Evolutionary conservation across 495 filamentous ascomycete species (phyloP).

Genomic region (Collariella sp.): DNA sequence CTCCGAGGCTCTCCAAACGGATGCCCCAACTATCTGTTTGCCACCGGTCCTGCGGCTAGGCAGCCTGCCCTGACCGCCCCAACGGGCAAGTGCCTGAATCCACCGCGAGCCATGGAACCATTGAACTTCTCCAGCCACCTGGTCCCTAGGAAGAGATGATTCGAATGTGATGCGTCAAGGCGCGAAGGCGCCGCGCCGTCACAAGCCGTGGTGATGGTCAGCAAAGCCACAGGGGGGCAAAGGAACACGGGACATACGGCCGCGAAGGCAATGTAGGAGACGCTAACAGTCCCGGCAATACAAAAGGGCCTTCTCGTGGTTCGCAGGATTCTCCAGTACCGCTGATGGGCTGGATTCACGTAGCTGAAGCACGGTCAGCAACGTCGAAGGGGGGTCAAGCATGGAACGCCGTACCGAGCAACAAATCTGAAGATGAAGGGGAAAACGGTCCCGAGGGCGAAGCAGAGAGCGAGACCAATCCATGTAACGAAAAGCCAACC

Average conservation of each 20-base stretch:
- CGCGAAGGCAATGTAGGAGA: conserved; percentile 12
- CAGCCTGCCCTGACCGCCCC: too few relatives aligned
- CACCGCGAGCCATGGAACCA: too few relatives aligned
- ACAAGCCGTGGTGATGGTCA: too few relatives aligned
- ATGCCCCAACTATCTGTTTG: too few relatives aligned
- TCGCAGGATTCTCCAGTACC: conserved; percentile 25
- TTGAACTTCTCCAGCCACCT: too few relatives aligned
- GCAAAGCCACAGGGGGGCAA: too few relatives aligned
- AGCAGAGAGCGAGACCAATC: conserved; percentile 14
- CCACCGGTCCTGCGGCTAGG: too few relatives aligned
- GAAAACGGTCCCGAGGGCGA: conserved; percentile 11
- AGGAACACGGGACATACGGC: conserved; percentile 7
- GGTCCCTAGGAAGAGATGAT: too few relatives aligned
- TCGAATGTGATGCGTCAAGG: too few relatives aligned
- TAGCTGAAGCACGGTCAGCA: conserved; percentile 6
- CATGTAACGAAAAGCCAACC: conserved; percentile 17
- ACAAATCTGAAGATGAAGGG: conserved; percentile 23
- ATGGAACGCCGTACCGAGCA: conserved; percentile 11
- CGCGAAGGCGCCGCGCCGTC: too few relatives aligned
- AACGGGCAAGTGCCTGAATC: too few relatives aligned
- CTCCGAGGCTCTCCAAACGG: too few relatives aligned
- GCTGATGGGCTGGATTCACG: conserved; percentile 22
- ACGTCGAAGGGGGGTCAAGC: background rate
- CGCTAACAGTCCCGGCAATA: conserved; percentile 7
- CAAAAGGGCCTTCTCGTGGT: conserved; percentile 16